These are phyloP conservation scores for Picochlorum sp. DNA, from an alignment of 139 green algal species.

Conservation along the genomic window DNA sequence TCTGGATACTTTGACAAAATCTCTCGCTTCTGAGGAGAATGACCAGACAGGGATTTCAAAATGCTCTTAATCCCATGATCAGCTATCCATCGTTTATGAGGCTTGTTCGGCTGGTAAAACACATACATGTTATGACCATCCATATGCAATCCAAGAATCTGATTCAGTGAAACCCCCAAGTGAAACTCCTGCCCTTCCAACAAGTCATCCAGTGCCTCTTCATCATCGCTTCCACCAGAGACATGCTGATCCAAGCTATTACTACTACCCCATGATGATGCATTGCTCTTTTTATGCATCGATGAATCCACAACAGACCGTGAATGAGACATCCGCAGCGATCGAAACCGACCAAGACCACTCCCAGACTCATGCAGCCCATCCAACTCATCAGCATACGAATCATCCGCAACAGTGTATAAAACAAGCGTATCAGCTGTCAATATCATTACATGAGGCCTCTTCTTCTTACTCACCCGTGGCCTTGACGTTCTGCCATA, in stretches of 20 bases:
- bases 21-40: background rate
- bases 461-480: background rate
- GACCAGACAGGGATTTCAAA: background rate
- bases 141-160: conserved; percentile 4
- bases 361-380: no score
- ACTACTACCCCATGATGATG: no score
- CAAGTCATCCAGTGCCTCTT: conserved; percentile 1
- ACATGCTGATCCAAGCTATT: background rate
- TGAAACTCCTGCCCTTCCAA: conserved; percentile 5
- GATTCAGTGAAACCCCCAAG: conserved; percentile 7
- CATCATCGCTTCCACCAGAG: background rate
- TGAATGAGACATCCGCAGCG: no score
- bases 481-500: background rate
- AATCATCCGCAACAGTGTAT: conserved; percentile 2
- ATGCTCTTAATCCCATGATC: conserved; percentile 3
- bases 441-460: conserved; percentile 1
- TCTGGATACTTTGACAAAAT: conserved; percentile 1
- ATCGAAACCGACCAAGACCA: no score
- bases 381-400: no score
- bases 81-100: conserved; percentile 1
- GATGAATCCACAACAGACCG: no score
- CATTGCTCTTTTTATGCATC: no score
- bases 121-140: conserved; percentile 2
- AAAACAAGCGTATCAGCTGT: conserved; percentile 7
- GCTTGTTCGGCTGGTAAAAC: conserved; percentile 9